Evolutionary conservation across 352 stramenopile genomes (phyloP), one percentile per base, ranked within the genome.

Genomic region (Phytophthora agathidicida): DNA sequence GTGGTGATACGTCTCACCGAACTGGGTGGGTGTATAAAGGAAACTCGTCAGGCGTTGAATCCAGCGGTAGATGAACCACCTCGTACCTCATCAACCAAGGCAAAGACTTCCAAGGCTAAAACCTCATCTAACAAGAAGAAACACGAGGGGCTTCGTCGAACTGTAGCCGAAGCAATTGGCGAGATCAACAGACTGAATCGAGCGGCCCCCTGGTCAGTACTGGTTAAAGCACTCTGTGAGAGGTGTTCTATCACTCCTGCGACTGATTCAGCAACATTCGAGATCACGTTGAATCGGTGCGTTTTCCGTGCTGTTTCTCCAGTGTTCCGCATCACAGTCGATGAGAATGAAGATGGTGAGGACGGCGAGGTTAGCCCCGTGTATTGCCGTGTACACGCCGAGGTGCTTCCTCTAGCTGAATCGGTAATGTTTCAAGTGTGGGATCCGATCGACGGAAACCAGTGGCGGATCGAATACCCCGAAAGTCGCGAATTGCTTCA

Each of bases 401-500:
- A 71, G 23, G 37, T 71, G 16, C 39, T 62, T 55, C 9, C 70
- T 66, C 14, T 30, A 43, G 14, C 36, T 36, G 7, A 32, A 77
- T 20, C 17, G 35, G 33, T 86, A 19, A 30, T 36, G 3, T 86
- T 86, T 36, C 50, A 77, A 5, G 77, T 80, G n/a, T 73, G 59
- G 19, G 79, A 89, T 13, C 56, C 68, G 5, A 5, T 48, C 1
- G 52, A 61, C 0, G 27, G 52, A 7, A 31, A 49, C 0, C 30
- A 50, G 2, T 88, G 73, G 66, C 26, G 22, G 4, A n/a, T 90
- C 14, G 26, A 41, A 41, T 86, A 88, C 37, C 60, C 77, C 1
- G 80, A 90, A 23, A 87, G 73, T 35, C 45, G 30, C 5, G 75
- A 88, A 47, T 43, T 89, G 16, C 60, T 78, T 5, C 77, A 73